Evolutionary conservation across 2,329 filamentous ascomycete species (phyloP).

Genomic region (Aspergillus ustus): DNA sequence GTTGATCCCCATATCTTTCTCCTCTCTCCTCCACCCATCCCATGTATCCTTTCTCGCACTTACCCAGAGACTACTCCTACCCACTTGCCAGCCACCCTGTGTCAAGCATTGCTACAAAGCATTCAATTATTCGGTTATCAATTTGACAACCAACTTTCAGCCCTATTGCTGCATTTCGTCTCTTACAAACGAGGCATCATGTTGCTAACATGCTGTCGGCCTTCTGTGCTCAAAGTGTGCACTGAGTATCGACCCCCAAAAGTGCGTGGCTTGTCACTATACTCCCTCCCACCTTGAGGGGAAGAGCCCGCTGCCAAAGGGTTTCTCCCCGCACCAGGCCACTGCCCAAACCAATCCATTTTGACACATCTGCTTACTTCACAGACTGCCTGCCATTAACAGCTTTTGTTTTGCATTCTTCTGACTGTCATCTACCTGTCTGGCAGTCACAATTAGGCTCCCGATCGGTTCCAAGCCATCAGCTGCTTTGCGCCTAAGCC

Average conservation of each 20-base stretch:
- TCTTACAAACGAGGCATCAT: background rate
- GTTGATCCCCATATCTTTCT: background rate
- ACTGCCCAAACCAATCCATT: background rate
- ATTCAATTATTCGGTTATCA: background rate
- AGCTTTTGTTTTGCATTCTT: background rate
- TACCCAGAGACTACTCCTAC: background rate
- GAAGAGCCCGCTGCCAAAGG: background rate
- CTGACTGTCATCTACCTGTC: constrained; percentile 7
- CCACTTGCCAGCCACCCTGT: background rate
- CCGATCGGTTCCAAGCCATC: background rate
- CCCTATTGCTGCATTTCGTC: background rate
- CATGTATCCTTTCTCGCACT: background rate
- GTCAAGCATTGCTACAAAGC: background rate
- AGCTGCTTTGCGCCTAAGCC: constrained; percentile 13
- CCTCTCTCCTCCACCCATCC: background rate
- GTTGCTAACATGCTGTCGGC: background rate
- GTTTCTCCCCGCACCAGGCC: background rate
- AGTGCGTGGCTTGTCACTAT: constrained; percentile 5
- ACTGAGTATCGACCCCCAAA: background rate
- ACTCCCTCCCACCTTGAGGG: background rate
- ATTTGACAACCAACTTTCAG: background rate
- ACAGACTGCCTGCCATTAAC: background rate
- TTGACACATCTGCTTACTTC: background rate
- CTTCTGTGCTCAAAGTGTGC: background rate
- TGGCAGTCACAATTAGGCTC: constrained; percentile 1